Base-by-base conservation (phyloP, 1,284 basidiomycete species). In the Trichosporon sp. region DNA sequence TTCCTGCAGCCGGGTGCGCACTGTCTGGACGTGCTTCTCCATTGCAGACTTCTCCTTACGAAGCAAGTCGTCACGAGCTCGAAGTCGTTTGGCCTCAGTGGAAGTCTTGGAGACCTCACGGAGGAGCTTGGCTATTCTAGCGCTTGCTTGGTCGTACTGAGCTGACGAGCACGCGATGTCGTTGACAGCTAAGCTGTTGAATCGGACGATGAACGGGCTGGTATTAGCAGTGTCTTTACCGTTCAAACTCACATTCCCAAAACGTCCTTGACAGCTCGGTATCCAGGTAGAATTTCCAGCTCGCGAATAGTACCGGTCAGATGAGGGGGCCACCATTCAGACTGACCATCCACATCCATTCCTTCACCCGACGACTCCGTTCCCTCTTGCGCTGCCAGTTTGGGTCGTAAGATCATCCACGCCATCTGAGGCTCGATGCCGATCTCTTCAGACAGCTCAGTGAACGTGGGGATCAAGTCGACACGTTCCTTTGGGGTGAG, bases 121-220 rank as follows among this genome's bases (percentile, higher is more conserved):
- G 40, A 76, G 72, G 32, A 81, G 70, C 13, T 69, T 70, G 32
- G 73, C 72, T 34, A 84, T 75, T 6, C 78, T 72, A 33, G 70
- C 73, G 44, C 79, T 76, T 25, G 82, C 81, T 34, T 75, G 71
- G 37, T 75, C 72, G 69, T 84, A 84, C 19, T 79, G 71, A 13
- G 77, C 73, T 31, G 75, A 66, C 10, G 82, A 92, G 29, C 90
- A 88, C 0, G 86, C 82, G 49, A 98, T 84, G 77, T 98, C 95
- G 70, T 92, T 91, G 27, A 89, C 89, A 0, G 90, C 89, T 61
- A 97, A 78, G 76, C 95, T 92, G 95, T 95, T 97, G 81, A 96
- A 98, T 0, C 92, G 92, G 46, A 91, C 81, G 71, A 93, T 95
- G 81, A 97, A 97, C 1, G 87, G 89, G 27, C 65, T 61, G 27